Base-by-base conservation (phyloP, 1,139 yeast genomes). In the Kluyveromyces sp. region DNA sequence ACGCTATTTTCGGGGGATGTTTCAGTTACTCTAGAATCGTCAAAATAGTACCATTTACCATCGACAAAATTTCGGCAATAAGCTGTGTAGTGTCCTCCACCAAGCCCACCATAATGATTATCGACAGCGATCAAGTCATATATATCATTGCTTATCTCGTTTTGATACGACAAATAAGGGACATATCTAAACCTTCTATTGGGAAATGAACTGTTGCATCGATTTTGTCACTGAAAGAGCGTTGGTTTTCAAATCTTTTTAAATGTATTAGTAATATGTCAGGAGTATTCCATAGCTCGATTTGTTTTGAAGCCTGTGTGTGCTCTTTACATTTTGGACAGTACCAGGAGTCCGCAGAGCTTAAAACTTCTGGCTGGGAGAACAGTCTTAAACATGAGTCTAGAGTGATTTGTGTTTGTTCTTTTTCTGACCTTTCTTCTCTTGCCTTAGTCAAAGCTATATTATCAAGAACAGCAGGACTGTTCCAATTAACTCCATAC, bases 61-160 rank as follows among this genome's bases (percentile, higher is more conserved):
- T 87, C 95, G 43, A 79, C 72, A 64, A 81, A 83, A 60, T 90
- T 90, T 63, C 83, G 83, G 1, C 78, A 97, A 56, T 80, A 83
- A 0, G 97, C 88, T 1, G 98, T 92, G 63, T 92, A 92, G 67
- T 92, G 98, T 3, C 98, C 98, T 5, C 98, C 98, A 1, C 97
- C 97, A 32, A 92, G 72, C 0, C 97, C 97, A 47, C 98, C 98
- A 62, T 75, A 90, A 63, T 92, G 98, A 63, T 90, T 90, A 63
- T 90, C 97, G 28, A 92, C 97, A 0, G 95, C 97, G 58, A 87
- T 75, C 55, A 92, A 71, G 62, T 92, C 98, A 64, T 92, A 92
- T 0, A 87, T 64, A 6, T 58, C 39, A 6, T 67, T 67, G 4
- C 68, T 68, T 8, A 66, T 66, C 25, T 66, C 70, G 21, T 65